Evolutionary conservation across 345 rosid genomes (phyloP).

Genomic region (Eucalyptus grandis): DNA sequence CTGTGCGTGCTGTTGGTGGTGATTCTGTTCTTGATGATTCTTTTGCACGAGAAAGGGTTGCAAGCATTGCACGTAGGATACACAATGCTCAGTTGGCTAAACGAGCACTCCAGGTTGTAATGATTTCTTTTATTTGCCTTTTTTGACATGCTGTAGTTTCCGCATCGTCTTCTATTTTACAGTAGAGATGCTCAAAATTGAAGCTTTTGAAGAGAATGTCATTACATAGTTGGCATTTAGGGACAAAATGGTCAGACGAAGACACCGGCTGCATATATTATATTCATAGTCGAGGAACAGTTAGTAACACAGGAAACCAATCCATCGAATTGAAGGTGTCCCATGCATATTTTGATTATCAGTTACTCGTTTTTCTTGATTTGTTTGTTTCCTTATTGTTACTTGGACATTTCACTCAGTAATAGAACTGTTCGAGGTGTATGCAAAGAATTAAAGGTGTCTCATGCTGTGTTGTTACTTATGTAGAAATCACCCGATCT

Average conservation of each 20-base stretch:
- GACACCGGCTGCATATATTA: background rate
- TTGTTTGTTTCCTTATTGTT: background rate
- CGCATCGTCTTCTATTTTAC: background rate
- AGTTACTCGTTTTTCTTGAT: background rate
- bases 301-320: background rate
- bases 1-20: slow-evolving; percentile 99
- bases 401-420: background rate
- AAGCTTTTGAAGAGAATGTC: background rate
- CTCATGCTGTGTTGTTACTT: background rate
- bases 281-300: background rate
- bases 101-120: slow-evolving; percentile 77
- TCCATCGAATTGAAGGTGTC: background rate
- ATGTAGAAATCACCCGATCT: background rate
- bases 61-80: slow-evolving; percentile 94
- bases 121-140: background rate
- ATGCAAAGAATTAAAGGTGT: background rate
- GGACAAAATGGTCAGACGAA: background rate
- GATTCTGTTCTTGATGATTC: slow-evolving; percentile 99
- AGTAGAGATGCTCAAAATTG: background rate
- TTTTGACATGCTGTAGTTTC: background rate
- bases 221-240: background rate
- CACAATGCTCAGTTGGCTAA: slow-evolving; percentile 81
- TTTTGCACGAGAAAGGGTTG: slow-evolving; percentile 98
- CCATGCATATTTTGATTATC: background rate
- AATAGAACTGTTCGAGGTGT: background rate